phyloP scores from a whole-genome alignment of 2,329 filamentous ascomycete species.

The Aspergillus alliaceus region DNA sequence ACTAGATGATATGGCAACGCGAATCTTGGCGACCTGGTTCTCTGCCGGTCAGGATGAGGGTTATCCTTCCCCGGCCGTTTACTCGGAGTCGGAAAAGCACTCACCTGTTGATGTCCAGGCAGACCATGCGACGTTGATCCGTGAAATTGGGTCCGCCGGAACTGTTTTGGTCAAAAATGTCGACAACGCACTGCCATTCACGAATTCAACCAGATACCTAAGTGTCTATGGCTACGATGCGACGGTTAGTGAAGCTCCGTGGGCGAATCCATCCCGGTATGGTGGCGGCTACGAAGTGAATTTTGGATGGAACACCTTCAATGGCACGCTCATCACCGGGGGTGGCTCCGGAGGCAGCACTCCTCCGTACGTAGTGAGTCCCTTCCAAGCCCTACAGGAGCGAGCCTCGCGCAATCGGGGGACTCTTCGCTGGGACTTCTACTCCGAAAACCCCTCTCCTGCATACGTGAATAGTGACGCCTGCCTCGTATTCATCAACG shows the following conservation, averaged over 20 bases:
- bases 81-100: background rate
- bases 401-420: conserved; percentile 55
- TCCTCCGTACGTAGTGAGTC: conserved; percentile 45
- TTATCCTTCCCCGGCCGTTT: background rate
- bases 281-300: background rate
- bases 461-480: conserved; percentile 3
- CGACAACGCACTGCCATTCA: background rate
- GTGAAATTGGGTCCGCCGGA: background rate
- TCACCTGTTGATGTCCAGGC: background rate
- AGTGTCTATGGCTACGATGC: background rate
- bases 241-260: background rate
- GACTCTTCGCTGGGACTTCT: conserved; percentile 61
- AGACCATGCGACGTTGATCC: background rate
- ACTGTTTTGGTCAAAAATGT: background rate
- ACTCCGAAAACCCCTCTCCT: conserved; percentile 45
- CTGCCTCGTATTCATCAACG: conserved; percentile 60
- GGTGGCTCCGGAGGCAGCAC: conserved; percentile 52
- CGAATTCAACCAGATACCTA: background rate
- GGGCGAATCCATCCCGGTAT: background rate
- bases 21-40: conserved; percentile 14
- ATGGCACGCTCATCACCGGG: conserved; percentile 50
- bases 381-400: conserved; percentile 56
- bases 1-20: conserved; percentile 14
- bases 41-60: background rate
- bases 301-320: conserved; percentile 29